A percentile compares a stretch with the other conserved stretches of the same genome.
These are phyloP conservation scores for Ogataea zsoltii DNA, from an alignment of 805 yeast species.

Conservation along the genomic window DNA sequence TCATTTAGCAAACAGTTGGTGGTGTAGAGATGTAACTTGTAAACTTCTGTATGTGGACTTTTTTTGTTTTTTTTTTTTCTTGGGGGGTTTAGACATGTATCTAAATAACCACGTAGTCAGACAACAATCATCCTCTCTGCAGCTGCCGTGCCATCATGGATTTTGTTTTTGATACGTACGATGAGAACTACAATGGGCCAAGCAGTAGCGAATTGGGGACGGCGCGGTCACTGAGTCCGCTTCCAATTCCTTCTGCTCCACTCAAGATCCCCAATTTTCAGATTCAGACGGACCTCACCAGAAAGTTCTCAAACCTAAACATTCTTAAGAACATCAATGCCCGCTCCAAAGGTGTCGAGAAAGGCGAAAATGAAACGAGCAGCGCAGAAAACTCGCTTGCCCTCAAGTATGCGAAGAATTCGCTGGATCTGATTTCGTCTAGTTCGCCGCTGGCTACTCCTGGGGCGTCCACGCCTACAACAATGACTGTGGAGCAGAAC, in stretches of 20 bases:
- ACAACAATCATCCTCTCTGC: not conserved
- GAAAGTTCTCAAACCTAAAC: constrained; percentile 37
- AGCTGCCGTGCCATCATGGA: constrained; percentile 27
- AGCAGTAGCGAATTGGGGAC: constrained; percentile 2
- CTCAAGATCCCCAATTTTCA: constrained; percentile 39
- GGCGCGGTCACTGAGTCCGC: constrained; percentile 6
- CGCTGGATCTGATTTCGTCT: constrained; percentile 39
- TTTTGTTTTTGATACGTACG: constrained; percentile 31
- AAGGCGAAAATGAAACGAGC: constrained; percentile 9
- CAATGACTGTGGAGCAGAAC: constrained; percentile 7
- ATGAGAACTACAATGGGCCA: constrained; percentile 12
- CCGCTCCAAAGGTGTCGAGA: constrained; percentile 9
- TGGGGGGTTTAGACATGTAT: too few relatives aligned
- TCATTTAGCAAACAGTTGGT: too few relatives aligned
- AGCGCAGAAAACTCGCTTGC: constrained; percentile 32
- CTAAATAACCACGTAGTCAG: constrained; percentile 1
- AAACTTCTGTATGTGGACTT: too few relatives aligned
- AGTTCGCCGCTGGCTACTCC: constrained; percentile 6
- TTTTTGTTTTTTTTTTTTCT: too few relatives aligned
- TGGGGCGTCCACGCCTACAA: constrained; percentile 5
- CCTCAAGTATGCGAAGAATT: constrained; percentile 48
- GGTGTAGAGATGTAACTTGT: constrained; percentile 9
- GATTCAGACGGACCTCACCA: constrained; percentile 36
- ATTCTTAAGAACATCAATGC: constrained; percentile 31
- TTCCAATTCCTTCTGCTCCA: constrained; percentile 43